A percentile compares a stretch with the other conserved stretches of the same genome.
These are phyloP conservation scores for Debaryomycetaceae sp. DNA, from an alignment of 1,139 yeast genomes.

Conservation along the genomic window DNA sequence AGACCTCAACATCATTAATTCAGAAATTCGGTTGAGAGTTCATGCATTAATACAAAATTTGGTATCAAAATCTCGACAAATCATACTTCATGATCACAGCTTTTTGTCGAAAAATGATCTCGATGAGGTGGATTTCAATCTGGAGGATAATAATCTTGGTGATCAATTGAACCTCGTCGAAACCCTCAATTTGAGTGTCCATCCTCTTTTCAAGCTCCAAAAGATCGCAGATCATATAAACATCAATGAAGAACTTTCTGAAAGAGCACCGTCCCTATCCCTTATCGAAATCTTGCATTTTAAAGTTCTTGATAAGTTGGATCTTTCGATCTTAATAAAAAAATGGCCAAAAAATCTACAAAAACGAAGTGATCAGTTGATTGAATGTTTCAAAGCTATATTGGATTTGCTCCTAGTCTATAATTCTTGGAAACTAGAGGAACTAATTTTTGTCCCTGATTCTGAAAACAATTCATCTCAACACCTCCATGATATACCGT, in stretches of 20 bases:
- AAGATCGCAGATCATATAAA: constrained; percentile 26
- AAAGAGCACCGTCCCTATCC: constrained; percentile 4
- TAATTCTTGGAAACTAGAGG: constrained; percentile 36
- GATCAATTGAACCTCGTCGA: constrained; percentile 17
- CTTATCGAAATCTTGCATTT: constrained; percentile 13
- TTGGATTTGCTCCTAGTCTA: constrained; percentile 26
- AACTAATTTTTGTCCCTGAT: constrained; percentile 18
- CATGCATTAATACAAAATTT: constrained; percentile 21
- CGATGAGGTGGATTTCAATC: constrained; percentile 6
- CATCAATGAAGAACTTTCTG: constrained; percentile 11
- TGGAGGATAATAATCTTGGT: constrained; percentile 9
- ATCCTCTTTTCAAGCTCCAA: constrained; percentile 23
- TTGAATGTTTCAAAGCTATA: constrained; percentile 14
- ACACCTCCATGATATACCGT: constrained; percentile 18
- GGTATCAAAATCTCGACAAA: constrained; percentile 17
- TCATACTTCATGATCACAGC: constrained; percentile 4
- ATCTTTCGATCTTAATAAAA: constrained; percentile 15
- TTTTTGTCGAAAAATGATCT: background rate
- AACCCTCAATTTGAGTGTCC: constrained; percentile 13
- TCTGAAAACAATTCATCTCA: constrained; percentile 10
- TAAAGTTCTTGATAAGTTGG: constrained; percentile 19
- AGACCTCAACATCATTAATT: constrained; percentile 13
- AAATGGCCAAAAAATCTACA: constrained; percentile 22
- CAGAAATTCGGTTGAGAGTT: constrained; percentile 21
- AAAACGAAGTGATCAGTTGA: constrained; percentile 12